phyloP scores from a whole-genome alignment of 441 rosid genomes.

The Eruca vesicaria region DNA sequence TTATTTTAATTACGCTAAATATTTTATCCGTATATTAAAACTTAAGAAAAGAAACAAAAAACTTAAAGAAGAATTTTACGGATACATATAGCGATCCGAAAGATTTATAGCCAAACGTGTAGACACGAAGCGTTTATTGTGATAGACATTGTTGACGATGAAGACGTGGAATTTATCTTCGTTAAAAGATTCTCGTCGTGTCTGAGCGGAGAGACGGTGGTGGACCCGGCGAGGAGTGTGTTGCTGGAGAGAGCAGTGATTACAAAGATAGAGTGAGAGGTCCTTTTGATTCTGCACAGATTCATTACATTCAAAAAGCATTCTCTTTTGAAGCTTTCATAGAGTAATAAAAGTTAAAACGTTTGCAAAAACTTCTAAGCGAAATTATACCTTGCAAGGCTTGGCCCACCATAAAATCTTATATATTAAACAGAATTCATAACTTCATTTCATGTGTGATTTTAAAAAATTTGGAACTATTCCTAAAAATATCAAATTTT shows the following conservation, averaged over 20 bases:
- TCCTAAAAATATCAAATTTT: too few species aligned
- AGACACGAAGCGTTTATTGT: conserved; percentile 75
- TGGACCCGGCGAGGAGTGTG: conserved; percentile 81
- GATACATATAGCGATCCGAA: conserved; percentile 59
- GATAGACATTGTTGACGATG: conserved; percentile 56
- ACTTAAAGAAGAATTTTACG: conserved; percentile 40
- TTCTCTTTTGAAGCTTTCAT: conserved; percentile 54
- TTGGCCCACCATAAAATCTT: too few species aligned
- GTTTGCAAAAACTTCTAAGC: too few species aligned
- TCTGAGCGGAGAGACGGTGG: conserved; percentile 63
- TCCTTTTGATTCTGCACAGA: conserved; percentile 74
- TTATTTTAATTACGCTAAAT: too few species aligned
- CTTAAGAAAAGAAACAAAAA: too few species aligned
- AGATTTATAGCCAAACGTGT: conserved; percentile 53
- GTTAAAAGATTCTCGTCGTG: conserved; percentile 92
- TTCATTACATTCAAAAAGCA: conserved; percentile 59
- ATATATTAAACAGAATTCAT: too few species aligned
- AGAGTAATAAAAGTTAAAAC: too few species aligned
- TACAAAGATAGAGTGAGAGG: conserved; percentile 54
- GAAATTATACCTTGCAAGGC: too few species aligned
- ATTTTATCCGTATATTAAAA: too few species aligned
- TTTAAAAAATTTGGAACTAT: too few species aligned
- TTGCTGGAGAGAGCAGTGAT: conserved; percentile 73
- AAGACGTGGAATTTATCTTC: conserved; percentile 59
- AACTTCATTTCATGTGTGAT: too few species aligned